Evolutionary conservation across 495 filamentous ascomycete species (phyloP).

Genomic region (Xylaria sp.): DNA sequence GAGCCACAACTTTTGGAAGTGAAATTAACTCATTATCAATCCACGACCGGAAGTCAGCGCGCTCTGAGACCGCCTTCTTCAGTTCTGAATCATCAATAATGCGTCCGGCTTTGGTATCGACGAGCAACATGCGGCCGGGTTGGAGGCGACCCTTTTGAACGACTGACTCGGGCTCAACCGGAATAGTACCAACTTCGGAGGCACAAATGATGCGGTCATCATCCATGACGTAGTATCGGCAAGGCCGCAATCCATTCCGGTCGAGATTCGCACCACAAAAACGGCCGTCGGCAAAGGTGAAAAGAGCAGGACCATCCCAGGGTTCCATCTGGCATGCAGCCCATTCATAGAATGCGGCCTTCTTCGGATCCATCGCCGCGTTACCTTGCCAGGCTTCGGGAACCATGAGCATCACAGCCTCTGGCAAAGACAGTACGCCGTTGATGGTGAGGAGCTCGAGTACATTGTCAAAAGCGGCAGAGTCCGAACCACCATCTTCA

Average conservation of each 20-base stretch:
- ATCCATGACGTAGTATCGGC: slow-evolving; percentile 97
- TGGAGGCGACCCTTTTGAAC: slow-evolving; percentile 95
- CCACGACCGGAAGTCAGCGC: slow-evolving; percentile 89
- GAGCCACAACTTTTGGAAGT: slow-evolving; percentile 69
- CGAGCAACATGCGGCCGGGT: slow-evolving; percentile 96
- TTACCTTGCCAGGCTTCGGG: slow-evolving; percentile 99
- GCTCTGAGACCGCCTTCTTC: slow-evolving; percentile 84
- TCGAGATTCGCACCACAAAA: slow-evolving; percentile 99
- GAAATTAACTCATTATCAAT: slow-evolving; percentile 86
- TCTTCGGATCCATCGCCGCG: slow-evolving; percentile 87
- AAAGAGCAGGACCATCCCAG: slow-evolving; percentile 97
- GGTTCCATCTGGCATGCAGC: slow-evolving; percentile 99
- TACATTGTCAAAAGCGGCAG: slow-evolving; percentile 98
- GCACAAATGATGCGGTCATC: slow-evolving; percentile 99
- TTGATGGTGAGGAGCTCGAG: slow-evolving; percentile 95
- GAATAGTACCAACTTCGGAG: slow-evolving; percentile 95
- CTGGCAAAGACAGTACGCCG: slow-evolving; percentile 93
- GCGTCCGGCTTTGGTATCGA: slow-evolving; percentile 92
- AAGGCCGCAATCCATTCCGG: slow-evolving; percentile 94
- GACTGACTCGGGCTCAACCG: slow-evolving; percentile 87
- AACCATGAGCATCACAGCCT: slow-evolving; percentile 99
- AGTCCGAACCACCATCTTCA: slow-evolving; percentile 97
- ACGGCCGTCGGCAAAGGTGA: slow-evolving; percentile 96
- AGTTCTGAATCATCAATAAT: slow-evolving; percentile 96
- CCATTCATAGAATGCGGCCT: slow-evolving; percentile 99